Conservation (phyloP, 2,329 filamentous ascomycete species). For the Ophiostoma ips region DNA sequence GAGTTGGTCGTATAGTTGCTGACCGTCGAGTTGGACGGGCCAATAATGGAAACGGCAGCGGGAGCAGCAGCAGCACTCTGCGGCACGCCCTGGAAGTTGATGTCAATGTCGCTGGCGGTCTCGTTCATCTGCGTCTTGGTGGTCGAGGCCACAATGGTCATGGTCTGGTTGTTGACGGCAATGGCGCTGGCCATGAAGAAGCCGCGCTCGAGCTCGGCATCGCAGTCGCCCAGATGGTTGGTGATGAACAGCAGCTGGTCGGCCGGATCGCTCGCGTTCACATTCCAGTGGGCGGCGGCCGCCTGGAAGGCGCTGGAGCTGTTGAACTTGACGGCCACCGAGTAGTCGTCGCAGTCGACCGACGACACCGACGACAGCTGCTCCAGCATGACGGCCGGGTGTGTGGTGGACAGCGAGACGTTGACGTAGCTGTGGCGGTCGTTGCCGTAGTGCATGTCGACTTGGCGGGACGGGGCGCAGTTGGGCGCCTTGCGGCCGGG, state of each 20-base stretch:
- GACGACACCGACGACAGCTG: conserved; percentile 17
- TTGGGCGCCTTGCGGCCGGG: not conserved
- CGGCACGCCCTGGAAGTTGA: not conserved
- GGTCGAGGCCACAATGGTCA: conserved; percentile 21
- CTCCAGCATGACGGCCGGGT: conserved; percentile 21
- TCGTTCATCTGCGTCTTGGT: conserved; percentile 15
- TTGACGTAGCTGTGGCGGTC: conserved; percentile 10
- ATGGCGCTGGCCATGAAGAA: conserved; percentile 24
- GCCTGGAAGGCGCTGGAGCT: conserved; percentile 15
- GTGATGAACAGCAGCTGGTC: conserved; percentile 25
- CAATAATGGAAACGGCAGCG: too few relatives aligned
- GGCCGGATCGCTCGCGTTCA: not conserved
- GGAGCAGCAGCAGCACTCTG: not conserved
- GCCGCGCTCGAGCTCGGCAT: conserved; percentile 25
- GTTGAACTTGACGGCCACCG: conserved; percentile 19
- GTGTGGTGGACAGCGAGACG: conserved; percentile 17
- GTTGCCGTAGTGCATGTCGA: conserved; percentile 11
- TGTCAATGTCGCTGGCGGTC: not conserved
- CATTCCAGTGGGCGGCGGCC: conserved; percentile 17
- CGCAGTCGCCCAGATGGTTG: conserved; percentile 28
- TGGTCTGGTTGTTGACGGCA: conserved; percentile 15
- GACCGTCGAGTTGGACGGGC: too few relatives aligned
- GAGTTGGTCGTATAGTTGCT: not conserved
- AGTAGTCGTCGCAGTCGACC: conserved; percentile 19
- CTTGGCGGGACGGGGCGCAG: not conserved